phyloP scores from a whole-genome alignment of 2,329 filamentous ascomycete genomes.

The Byssoonygena ceratinophila region DNA sequence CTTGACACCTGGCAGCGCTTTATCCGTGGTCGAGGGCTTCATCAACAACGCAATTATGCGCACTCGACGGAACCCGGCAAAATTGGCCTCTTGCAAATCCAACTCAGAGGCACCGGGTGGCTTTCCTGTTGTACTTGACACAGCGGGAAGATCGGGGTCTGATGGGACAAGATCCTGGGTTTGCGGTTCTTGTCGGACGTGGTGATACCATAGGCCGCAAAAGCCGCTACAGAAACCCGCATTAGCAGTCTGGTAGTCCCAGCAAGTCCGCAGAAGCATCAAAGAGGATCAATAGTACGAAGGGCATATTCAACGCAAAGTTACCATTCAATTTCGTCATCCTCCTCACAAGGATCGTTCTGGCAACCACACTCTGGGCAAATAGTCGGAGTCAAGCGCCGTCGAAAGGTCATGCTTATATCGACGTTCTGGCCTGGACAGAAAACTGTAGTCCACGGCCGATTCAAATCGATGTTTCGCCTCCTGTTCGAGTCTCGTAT shows the following conservation, averaged over 20 bases:
- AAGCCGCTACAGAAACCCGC: not conserved
- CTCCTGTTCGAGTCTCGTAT: slow-evolving; percentile 8
- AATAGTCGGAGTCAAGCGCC: not conserved
- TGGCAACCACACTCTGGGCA: slow-evolving; percentile 10
- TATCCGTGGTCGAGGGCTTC: not conserved
- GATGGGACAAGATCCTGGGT: not conserved
- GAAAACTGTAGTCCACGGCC: slow-evolving; percentile 10
- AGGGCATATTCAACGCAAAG: not conserved
- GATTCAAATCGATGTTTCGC: slow-evolving; percentile 4
- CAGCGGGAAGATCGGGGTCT: not conserved
- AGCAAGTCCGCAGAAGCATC: not conserved
- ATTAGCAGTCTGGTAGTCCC: not conserved
- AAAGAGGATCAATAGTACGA: not conserved
- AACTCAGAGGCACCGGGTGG: not conserved
- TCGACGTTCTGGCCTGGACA: slow-evolving; percentile 11
- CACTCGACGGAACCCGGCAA: not conserved
- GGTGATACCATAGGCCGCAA: slow-evolving; percentile 5
- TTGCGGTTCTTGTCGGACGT: not conserved
- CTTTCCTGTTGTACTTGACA: not conserved
- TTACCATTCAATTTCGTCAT: slow-evolving; percentile 3
- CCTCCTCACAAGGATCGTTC: slow-evolving; percentile 1
- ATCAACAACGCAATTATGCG: slow-evolving; percentile 1
- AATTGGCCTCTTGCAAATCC: not conserved
- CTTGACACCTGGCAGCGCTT: not conserved
- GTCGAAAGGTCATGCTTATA: slow-evolving; percentile 14